A percentile compares a stretch with the other conserved stretches of the same genome.
Evolutionary conservation across 1,284 basidiomycete species (phyloP).

Genomic region (Ceratorhiza oryzae-sativae): DNA sequence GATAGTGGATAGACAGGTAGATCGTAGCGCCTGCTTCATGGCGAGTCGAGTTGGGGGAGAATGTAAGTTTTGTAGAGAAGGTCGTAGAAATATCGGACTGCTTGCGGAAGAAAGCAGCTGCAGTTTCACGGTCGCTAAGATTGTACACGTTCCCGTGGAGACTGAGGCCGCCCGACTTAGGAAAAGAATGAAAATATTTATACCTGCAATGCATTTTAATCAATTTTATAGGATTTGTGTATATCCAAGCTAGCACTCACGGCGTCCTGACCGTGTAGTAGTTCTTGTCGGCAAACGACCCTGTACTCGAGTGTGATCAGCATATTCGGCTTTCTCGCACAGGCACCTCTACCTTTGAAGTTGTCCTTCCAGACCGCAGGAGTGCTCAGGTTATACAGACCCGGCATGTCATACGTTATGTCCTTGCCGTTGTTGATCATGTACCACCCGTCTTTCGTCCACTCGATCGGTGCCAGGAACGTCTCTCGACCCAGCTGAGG

Average conservation of each 20-base stretch:
- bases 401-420: constrained; percentile 42
- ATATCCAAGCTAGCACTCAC: constrained; percentile 5
- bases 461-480: constrained; percentile 40
- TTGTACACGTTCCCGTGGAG: constrained; percentile 41
- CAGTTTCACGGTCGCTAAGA: constrained; percentile 43
- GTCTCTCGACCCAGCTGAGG: constrained; percentile 41
- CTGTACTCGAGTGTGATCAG: neutral
- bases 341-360: constrained; percentile 34
- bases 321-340: neutral
- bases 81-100: constrained; percentile 33
- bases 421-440: constrained; percentile 41
- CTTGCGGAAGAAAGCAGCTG: constrained; percentile 42
- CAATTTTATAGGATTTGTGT: neutral
- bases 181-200: constrained; percentile 34
- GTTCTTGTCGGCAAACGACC: constrained; percentile 33
- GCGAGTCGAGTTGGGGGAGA: constrained; percentile 33
- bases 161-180: constrained; percentile 31
- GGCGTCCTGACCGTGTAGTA: constrained; percentile 42
- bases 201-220: constrained; percentile 6
- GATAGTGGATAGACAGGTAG: constrained; percentile 38
- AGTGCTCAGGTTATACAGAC: constrained; percentile 38
- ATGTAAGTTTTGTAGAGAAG: constrained; percentile 31
- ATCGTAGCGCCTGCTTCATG: constrained; percentile 38
- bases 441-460: constrained; percentile 42
- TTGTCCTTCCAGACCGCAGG: constrained; percentile 40